A percentile compares a stretch with the other conserved stretches of the same genome.
phyloP scores from a whole-genome alignment of 495 filamentous ascomycete genomes.

The Astrothelium macrocarpum region DNA sequence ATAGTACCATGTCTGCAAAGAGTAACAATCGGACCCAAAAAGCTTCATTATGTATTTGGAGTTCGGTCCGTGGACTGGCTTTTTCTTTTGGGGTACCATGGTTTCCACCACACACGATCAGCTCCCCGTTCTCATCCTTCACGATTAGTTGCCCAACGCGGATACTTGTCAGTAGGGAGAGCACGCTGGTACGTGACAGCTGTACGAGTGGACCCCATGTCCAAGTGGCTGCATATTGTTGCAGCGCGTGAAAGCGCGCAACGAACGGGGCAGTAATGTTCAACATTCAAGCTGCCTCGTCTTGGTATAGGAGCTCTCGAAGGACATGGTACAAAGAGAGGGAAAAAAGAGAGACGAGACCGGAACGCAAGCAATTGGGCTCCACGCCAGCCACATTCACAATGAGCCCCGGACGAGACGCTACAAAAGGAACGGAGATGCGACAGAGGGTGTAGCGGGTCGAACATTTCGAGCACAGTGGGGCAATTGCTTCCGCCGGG shows the following conservation, averaged over 20 bases:
- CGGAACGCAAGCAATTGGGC: not conserved
- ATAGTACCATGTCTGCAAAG: conserved; percentile 51
- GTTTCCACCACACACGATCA: conserved; percentile 31
- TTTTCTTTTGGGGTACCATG: conserved; percentile 13
- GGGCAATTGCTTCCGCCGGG: not conserved
- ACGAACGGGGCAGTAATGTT: conserved; percentile 19
- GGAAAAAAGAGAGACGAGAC: not conserved
- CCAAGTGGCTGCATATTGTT: conserved; percentile 22
- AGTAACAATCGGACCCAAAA: conserved; percentile 58
- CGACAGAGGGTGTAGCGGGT: conserved; percentile 1
- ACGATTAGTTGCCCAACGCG: conserved; percentile 34
- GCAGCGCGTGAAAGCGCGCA: conserved; percentile 20
- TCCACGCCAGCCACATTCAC: not conserved
- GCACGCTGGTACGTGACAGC: conserved; percentile 32
- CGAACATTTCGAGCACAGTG: not conserved
- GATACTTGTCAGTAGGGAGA: conserved; percentile 34
- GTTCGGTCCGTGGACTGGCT: conserved; percentile 27
- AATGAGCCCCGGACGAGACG: not conserved
- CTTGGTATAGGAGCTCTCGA: not conserved
- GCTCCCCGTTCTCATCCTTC: conserved; percentile 31
- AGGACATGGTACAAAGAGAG: conserved; percentile 1
- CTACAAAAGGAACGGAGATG: conserved; percentile 1
- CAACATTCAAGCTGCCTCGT: conserved; percentile 7
- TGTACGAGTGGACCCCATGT: conserved; percentile 39
- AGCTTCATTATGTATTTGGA: conserved; percentile 47